These are phyloP conservation scores for Calcarisporium arbuscula DNA, from an alignment of 2,329 filamentous ascomycete genomes.

Conservation along the genomic window DNA sequence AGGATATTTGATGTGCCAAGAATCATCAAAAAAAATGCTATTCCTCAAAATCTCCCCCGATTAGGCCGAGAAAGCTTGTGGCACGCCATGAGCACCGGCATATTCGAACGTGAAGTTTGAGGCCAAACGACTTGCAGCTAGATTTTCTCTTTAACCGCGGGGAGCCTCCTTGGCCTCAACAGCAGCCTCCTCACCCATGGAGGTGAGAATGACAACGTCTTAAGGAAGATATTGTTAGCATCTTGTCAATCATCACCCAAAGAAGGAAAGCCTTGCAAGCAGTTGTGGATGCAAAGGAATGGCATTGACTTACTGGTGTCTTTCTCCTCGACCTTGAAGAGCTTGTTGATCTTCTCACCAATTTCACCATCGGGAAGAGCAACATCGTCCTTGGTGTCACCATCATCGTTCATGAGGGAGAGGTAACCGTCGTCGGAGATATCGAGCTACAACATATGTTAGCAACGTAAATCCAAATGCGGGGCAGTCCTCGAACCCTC, in stretches of 20 bases:
- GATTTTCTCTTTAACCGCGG: constrained; percentile 29
- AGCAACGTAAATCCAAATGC: constrained; percentile 10
- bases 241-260: neutral
- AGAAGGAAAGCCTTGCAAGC: too few species aligned
- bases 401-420: constrained; percentile 83
- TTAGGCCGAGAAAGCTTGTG: constrained; percentile 14
- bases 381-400: constrained; percentile 89
- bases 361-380: constrained; percentile 85
- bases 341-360: constrained; percentile 76
- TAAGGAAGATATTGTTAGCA: constrained; percentile 16
- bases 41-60: constrained; percentile 18
- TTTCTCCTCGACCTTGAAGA: constrained; percentile 80
- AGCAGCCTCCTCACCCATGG: constrained; percentile 92
- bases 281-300: too few species aligned
- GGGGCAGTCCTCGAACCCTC: constrained; percentile 9
- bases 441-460: constrained; percentile 59
- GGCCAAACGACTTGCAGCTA: too few species aligned
- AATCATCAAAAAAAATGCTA: constrained; percentile 25
- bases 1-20: constrained; percentile 27
- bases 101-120: too few species aligned
- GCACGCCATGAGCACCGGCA: constrained; percentile 19
- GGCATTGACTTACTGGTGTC: constrained; percentile 84
- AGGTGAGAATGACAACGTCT: constrained; percentile 89
- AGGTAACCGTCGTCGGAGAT: constrained; percentile 93
- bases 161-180: constrained; percentile 94